Evolutionary conservation across 331 rosid species (phyloP).

Genomic region (Prunus yedoensis): DNA sequence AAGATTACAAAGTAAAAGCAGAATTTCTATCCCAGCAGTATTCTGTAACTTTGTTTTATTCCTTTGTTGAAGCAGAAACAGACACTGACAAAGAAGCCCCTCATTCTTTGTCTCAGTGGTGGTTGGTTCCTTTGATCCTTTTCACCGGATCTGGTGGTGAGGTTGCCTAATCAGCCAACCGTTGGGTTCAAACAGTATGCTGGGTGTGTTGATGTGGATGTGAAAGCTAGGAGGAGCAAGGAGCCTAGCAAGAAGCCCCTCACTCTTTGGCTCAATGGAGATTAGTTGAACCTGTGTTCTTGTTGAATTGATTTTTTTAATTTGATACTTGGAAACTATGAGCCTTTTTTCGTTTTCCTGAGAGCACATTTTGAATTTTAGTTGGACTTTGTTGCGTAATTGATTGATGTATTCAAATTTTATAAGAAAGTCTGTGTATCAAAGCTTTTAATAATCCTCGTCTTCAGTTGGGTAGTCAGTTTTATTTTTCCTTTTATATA

Average conservation of each 20-base stretch:
- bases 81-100: too few species aligned
- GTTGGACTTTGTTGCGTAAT: not conserved
- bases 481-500: too few species aligned
- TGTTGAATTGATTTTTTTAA: not conserved
- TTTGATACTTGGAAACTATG: not conserved
- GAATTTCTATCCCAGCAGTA: too few species aligned
- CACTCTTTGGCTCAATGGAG: constrained; percentile 97
- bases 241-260: constrained; percentile 53
- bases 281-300: constrained; percentile 23
- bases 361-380: too few species aligned
- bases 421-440: not conserved
- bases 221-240: constrained; percentile 58
- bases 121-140: constrained; percentile 35
- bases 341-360: not conserved
- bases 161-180: constrained; percentile 69
- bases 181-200: constrained; percentile 70
- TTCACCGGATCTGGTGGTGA: constrained; percentile 65
- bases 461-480: too few species aligned
- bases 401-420: not conserved
- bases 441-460: too few species aligned
- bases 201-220: constrained; percentile 81
- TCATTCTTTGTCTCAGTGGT: too few species aligned
- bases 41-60: too few species aligned
- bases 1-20: too few species aligned
- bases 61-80: too few species aligned